Conservation (phyloP, 2,329 filamentous ascomycete genomes). For the Paracorniculantispora psalliotae region DNA sequence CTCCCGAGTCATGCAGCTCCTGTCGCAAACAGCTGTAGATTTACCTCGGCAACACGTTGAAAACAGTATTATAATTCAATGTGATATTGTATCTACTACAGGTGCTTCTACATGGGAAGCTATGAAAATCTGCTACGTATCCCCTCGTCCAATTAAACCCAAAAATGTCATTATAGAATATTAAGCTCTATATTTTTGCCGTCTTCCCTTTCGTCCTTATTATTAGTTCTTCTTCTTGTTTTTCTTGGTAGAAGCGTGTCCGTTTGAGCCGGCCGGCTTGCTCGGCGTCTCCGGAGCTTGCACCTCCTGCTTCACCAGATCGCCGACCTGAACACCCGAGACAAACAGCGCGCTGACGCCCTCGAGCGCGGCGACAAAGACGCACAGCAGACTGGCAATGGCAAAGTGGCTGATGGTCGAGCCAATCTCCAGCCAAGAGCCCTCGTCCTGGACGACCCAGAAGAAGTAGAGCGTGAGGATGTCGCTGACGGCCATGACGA, state of each 20-base stretch:
- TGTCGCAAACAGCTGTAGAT: not conserved
- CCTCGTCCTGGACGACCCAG: conserved; percentile 94
- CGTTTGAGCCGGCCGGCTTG: not conserved
- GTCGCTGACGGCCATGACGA: conserved; percentile 87
- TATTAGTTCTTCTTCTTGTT: conserved; percentile 10
- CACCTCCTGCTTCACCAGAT: conserved; percentile 3
- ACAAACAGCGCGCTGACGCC: conserved; percentile 80
- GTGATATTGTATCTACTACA: not conserved
- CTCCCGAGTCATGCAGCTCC: not conserved
- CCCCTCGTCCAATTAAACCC: not conserved
- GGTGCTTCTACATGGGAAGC: not conserved
- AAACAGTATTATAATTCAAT: not conserved
- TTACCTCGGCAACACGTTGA: not conserved
- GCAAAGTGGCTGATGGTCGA: conserved; percentile 94
- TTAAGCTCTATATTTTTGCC: not conserved
- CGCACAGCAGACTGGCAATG: conserved; percentile 82
- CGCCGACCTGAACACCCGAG: conserved; percentile 66
- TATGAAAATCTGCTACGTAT: not conserved
- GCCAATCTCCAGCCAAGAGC: conserved; percentile 95
- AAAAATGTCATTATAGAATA: not conserved
- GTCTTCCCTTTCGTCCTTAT: not conserved
- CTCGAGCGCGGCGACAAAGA: conserved; percentile 87
- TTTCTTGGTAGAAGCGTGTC: conserved; percentile 1
- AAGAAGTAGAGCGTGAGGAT: conserved; percentile 94
- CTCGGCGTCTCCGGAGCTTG: not conserved